These are phyloP conservation scores for Rubroboletus pulcherrimus DNA, from an alignment of 768 basidiomycete genomes.

Conservation along the genomic window DNA sequence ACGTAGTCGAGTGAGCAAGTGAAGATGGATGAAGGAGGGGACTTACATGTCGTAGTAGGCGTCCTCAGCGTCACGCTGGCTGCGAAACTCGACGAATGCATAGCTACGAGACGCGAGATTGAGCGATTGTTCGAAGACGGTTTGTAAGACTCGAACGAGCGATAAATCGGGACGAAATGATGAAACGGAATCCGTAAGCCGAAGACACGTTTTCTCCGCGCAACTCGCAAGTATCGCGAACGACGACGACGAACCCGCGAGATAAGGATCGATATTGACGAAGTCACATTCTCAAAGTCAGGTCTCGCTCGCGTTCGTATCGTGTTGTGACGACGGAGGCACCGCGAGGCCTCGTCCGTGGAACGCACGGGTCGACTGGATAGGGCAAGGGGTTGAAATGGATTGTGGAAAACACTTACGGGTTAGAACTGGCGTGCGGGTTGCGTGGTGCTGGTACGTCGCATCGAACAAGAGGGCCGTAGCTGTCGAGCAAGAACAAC, in stretches of 20 bases:
- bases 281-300: slow-evolving; percentile 16
- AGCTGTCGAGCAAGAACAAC: slow-evolving; percentile 42
- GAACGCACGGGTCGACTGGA: slow-evolving; percentile 38
- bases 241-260: slow-evolving; percentile 31
- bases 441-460: slow-evolving; percentile 87
- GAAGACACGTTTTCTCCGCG: slow-evolving; percentile 29
- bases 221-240: slow-evolving; percentile 25
- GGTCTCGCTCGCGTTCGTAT: slow-evolving; percentile 31
- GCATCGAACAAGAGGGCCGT: slow-evolving; percentile 79
- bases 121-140: slow-evolving; percentile 47
- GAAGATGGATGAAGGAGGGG: background rate
- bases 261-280: slow-evolving; percentile 30
- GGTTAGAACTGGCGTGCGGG: slow-evolving; percentile 67
- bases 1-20: slow-evolving; percentile 9
- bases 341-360: slow-evolving; percentile 27
- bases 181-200: slow-evolving; percentile 24
- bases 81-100: slow-evolving; percentile 83
- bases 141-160: slow-evolving; percentile 36
- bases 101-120: slow-evolving; percentile 66
- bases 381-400: slow-evolving; percentile 31
- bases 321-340: slow-evolving; percentile 22
- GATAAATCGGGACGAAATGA: slow-evolving; percentile 31
- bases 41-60: slow-evolving; percentile 82
- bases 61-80: slow-evolving; percentile 73
- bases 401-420: slow-evolving; percentile 57